phyloP scores from a whole-genome alignment of 352 stramenopile species.

The Pythium phragmitis region DNA sequence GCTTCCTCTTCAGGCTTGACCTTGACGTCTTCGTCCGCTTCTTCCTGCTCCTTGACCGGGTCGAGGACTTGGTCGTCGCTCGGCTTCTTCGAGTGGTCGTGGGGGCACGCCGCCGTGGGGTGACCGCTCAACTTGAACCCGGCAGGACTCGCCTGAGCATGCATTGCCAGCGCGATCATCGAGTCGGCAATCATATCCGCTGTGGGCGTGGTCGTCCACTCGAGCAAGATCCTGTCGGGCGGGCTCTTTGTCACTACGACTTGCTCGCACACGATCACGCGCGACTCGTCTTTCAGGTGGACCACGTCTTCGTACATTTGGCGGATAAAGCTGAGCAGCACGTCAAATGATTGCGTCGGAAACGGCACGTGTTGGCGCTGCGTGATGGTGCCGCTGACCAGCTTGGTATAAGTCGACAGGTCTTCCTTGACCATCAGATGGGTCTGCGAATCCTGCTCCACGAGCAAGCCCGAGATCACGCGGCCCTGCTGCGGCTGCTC shows the following conservation, averaged over 20 bases:
- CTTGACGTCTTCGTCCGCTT: conserved; percentile 20
- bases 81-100: conserved; percentile 72
- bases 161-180: conserved; percentile 95
- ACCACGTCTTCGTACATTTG: conserved; percentile 85
- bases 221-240: conserved; percentile 50
- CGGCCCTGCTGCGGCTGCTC: conserved; percentile 77
- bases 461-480: conserved; percentile 78
- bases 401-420: conserved; percentile 83
- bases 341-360: conserved; percentile 73
- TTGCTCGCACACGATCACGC: conserved; percentile 71
- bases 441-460: conserved; percentile 84
- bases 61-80: conserved; percentile 18
- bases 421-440: conserved; percentile 87
- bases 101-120: conserved; percentile 68
- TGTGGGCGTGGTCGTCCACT: conserved; percentile 91
- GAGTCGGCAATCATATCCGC: conserved; percentile 96
- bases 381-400: conserved; percentile 76
- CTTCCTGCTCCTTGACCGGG: conserved; percentile 1
- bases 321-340: conserved; percentile 73
- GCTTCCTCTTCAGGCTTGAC: conserved; percentile 28
- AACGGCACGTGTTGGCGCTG: conserved; percentile 87
- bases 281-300: conserved; percentile 49
- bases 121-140: conserved; percentile 82
- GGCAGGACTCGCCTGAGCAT: conserved; percentile 82
- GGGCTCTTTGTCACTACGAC: conserved; percentile 58